Percentiles rank a stretch among this genome's conserved stretches.
Conservation (phyloP, 805 yeast genomes). For the Maudiozyma barnettii region DNA sequence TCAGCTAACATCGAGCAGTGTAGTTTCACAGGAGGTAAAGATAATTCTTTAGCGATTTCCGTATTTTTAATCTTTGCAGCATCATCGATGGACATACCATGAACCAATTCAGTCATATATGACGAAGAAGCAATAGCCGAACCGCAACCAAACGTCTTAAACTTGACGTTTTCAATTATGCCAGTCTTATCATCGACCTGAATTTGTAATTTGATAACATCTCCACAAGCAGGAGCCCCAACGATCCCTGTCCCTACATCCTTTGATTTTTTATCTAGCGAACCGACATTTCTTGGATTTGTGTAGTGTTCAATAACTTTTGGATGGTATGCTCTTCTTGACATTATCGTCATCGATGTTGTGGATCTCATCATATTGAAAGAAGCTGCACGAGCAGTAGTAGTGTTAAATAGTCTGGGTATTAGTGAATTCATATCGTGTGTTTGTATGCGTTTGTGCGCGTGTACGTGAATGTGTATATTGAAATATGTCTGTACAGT, state of each 20-base stretch:
- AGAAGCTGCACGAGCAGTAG: neutral
- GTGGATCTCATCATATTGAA: neutral
- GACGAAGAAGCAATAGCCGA: constrained; percentile 95
- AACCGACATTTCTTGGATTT: constrained; percentile 94
- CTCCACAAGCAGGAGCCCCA: constrained; percentile 99
- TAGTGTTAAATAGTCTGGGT: neutral
- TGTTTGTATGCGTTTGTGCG: neutral
- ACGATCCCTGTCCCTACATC: constrained; percentile 95
- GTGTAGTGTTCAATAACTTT: constrained; percentile 93
- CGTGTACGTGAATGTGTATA: neutral
- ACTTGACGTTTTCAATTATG: constrained; percentile 85
- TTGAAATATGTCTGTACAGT: too few relatives aligned
- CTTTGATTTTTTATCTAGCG: constrained; percentile 64
- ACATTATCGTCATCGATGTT: neutral
- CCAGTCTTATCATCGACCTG: constrained; percentile 88
- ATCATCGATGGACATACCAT: constrained; percentile 90
- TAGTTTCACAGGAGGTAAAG: constrained; percentile 92
- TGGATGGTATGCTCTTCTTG: constrained; percentile 52
- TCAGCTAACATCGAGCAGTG: constrained; percentile 99
- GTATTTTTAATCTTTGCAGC: constrained; percentile 90
- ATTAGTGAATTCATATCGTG: constrained; percentile 4
- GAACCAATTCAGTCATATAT: constrained; percentile 88
- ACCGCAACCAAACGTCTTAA: constrained; percentile 99
- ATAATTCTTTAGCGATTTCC: constrained; percentile 85
- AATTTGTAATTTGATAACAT: constrained; percentile 95